These are phyloP conservation scores for Xanthoceras sorbifolium DNA, from an alignment of 345 rosid genomes.

Conservation along the genomic window DNA sequence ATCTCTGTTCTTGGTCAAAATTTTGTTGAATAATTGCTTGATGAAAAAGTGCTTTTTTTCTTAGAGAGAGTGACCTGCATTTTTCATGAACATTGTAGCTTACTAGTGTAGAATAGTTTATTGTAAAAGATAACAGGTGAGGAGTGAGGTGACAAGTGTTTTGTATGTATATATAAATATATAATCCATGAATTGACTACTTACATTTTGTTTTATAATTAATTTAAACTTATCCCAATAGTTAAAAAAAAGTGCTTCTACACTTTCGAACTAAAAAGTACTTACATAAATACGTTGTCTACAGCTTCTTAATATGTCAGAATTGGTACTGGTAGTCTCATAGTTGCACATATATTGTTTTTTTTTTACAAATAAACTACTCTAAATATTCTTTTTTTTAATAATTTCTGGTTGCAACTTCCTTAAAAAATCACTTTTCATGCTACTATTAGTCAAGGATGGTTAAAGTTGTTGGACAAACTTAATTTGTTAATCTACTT, in stretches of 20 bases:
- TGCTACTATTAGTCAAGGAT: not conserved
- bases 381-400: not conserved
- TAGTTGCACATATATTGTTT: not conserved
- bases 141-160: not conserved
- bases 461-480: constrained; percentile 17
- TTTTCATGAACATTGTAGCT: not conserved
- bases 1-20: not conserved
- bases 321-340: not conserved
- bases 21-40: not conserved
- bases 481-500: not conserved
- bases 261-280: too few species aligned
- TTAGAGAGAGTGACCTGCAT: not conserved
- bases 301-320: too few species aligned
- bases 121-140: not conserved
- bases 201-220: too few species aligned
- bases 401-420: not conserved
- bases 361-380: not conserved
- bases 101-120: not conserved
- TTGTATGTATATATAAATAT: too few species aligned
- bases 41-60: not conserved
- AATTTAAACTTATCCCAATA: not conserved
- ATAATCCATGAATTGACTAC: not conserved
- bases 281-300: too few species aligned
- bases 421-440: not conserved
- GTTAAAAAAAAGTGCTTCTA: not conserved